phyloP scores from a whole-genome alignment of 331 rosid genomes.

The Prunus yedoensis region DNA sequence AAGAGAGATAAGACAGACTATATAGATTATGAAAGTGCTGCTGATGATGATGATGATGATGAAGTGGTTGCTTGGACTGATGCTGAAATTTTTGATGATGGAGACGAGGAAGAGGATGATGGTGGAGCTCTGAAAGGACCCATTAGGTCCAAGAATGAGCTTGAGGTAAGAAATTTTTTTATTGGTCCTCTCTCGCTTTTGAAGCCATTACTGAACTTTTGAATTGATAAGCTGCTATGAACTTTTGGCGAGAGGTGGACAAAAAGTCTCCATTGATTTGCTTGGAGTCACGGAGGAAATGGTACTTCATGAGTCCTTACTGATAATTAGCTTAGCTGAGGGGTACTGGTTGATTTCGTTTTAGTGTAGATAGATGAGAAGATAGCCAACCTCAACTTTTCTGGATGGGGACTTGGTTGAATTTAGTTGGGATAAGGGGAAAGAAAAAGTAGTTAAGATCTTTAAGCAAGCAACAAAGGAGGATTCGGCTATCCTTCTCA shows the following conservation, averaged over 20 bases:
- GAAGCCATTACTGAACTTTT: neutral
- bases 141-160: conserved; percentile 74
- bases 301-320: neutral
- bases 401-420: neutral
- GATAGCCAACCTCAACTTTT: neutral
- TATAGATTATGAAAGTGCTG: neutral
- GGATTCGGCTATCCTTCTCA: neutral
- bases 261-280: neutral
- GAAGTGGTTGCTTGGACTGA: conserved; percentile 46
- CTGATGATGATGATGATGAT: conserved; percentile 19
- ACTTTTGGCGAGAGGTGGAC: neutral
- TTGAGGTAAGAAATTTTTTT: conserved; percentile 41
- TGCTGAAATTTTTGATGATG: conserved; percentile 32
- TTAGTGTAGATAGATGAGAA: neutral
- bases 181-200: neutral
- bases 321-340: conserved; percentile 7
- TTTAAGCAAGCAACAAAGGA: neutral
- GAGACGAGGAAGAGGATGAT: conserved; percentile 37
- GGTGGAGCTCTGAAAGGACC: conserved; percentile 46
- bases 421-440: neutral
- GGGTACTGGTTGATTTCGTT: neutral
- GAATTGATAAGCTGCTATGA: neutral
- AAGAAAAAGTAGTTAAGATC: conserved; percentile 1
- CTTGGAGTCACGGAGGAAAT: neutral
- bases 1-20: neutral